phyloP scores from a whole-genome alignment of 768 basidiomycete species.

The Serendipita vermifera region DNA sequence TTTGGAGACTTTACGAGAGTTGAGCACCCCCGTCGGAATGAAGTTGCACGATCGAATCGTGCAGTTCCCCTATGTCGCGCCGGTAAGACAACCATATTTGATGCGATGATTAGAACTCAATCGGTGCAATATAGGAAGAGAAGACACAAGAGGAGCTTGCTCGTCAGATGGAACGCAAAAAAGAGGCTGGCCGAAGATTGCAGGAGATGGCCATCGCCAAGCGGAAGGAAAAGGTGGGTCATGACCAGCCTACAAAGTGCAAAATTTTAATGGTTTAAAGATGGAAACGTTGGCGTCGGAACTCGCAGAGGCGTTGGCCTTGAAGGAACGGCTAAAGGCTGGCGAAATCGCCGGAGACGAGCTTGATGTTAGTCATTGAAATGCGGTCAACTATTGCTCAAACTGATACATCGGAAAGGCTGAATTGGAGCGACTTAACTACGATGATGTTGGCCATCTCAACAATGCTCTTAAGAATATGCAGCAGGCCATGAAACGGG shows the following conservation, averaged over 20 bases:
- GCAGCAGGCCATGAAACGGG: slow-evolving; percentile 60
- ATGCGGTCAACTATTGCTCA: neutral
- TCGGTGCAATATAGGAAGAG: slow-evolving; percentile 43
- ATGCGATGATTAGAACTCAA: neutral
- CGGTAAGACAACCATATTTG: slow-evolving; percentile 20
- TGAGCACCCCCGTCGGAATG: slow-evolving; percentile 56
- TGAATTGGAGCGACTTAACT: slow-evolving; percentile 16
- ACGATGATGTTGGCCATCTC: slow-evolving; percentile 59
- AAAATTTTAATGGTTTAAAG: neutral
- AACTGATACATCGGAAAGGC: too few relatives aligned
- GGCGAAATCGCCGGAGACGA: neutral
- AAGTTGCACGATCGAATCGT: slow-evolving; percentile 56
- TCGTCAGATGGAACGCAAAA: slow-evolving; percentile 59
- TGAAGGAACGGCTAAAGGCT: neutral
- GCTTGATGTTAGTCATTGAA: neutral
- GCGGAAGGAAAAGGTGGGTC: slow-evolving; percentile 65
- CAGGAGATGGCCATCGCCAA: slow-evolving; percentile 86
- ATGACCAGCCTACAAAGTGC: neutral
- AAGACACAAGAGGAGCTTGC: slow-evolving; percentile 87
- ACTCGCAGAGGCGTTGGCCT: neutral
- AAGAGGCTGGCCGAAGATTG: slow-evolving; percentile 75
- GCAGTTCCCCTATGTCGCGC: slow-evolving; percentile 69
- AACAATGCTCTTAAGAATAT: slow-evolving; percentile 79
- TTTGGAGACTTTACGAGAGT: slow-evolving; percentile 42
- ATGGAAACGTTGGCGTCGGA: slow-evolving; percentile 8